A percentile compares a stretch with the other conserved stretches of the same genome.
Evolutionary conservation across 805 yeast genomes (phyloP).

Genomic region (Saccharomycopsis sp.): DNA sequence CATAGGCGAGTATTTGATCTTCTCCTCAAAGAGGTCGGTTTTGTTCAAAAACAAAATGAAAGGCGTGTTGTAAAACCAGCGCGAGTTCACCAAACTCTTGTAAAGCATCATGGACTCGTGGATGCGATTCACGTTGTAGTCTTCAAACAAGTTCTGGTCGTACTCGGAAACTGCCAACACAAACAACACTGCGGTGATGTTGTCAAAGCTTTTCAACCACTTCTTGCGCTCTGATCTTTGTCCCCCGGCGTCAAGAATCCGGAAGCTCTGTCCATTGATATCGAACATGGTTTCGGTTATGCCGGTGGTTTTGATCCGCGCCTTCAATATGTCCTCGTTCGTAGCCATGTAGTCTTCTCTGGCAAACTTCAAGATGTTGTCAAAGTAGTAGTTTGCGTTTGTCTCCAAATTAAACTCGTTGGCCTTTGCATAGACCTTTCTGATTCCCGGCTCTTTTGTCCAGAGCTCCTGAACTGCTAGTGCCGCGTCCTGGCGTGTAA

Average conservation of each 20-base stretch:
- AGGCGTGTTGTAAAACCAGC: conserved; percentile 81
- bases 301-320: conserved; percentile 93
- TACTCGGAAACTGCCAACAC: conserved; percentile 88
- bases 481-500: conserved; percentile 52
- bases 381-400: conserved; percentile 75
- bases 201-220: conserved; percentile 94
- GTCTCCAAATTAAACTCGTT: conserved; percentile 83
- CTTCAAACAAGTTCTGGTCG: conserved; percentile 88
- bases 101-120: conserved; percentile 82
- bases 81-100: conserved; percentile 74
- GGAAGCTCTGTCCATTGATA: conserved; percentile 58
- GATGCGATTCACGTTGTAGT: conserved; percentile 82
- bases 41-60: conserved; percentile 86
- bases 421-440: conserved; percentile 47
- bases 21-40: conserved; percentile 70
- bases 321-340: conserved; percentile 80
- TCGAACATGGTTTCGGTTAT: conserved; percentile 80
- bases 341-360: conserved; percentile 59
- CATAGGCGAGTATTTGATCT: conserved; percentile 60
- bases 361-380: conserved; percentile 59
- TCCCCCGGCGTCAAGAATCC: conserved; percentile 93
- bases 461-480: conserved; percentile 64
- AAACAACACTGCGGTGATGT: conserved; percentile 79
- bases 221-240: conserved; percentile 93
- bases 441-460: conserved; percentile 63